These are phyloP conservation scores for Macrocybe gigantea DNA, from an alignment of 768 basidiomycete species.

Conservation along the genomic window DNA sequence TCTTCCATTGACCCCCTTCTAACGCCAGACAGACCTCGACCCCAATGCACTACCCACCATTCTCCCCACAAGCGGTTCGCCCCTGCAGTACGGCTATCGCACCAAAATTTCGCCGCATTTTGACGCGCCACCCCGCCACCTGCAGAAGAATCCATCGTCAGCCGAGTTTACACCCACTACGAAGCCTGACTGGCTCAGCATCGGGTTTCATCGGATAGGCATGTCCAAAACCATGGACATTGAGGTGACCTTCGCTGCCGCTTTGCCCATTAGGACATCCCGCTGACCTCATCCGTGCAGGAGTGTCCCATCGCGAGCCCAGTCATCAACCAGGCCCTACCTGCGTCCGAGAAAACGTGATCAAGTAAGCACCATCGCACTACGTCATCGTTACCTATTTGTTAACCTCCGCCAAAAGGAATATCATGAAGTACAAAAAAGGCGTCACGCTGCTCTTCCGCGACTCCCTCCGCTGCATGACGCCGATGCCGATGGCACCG, in stretches of 20 bases:
- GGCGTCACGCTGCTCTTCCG: slow-evolving; percentile 89
- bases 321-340: slow-evolving; percentile 65
- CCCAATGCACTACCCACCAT: slow-evolving; percentile 55
- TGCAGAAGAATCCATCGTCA: slow-evolving; percentile 17
- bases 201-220: slow-evolving; percentile 86
- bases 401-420: slow-evolving; percentile 37
- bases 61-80: slow-evolving; percentile 75
- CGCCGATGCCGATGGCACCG: slow-evolving; percentile 15
- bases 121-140: slow-evolving; percentile 57
- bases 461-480: slow-evolving; percentile 53
- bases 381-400: neutral
- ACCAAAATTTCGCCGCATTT: slow-evolving; percentile 99
- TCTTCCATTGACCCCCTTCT: neutral
- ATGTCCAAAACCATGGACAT: slow-evolving; percentile 80
- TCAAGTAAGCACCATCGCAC: slow-evolving; percentile 41
- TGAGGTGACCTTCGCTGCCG: slow-evolving; percentile 48
- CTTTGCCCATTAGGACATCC: neutral
- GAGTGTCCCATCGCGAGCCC: slow-evolving; percentile 91
- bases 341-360: slow-evolving; percentile 59
- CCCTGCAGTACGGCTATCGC: slow-evolving; percentile 85
- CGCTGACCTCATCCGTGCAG: slow-evolving; percentile 26
- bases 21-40: slow-evolving; percentile 40
- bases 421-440: slow-evolving; percentile 73
- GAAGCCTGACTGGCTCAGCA: slow-evolving; percentile 68
- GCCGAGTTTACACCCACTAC: slow-evolving; percentile 8